Percentiles rank a stretch among this genome's conserved stretches.
phyloP scores from a whole-genome alignment of 73 alveolate species.

The Loxodes magnus region DNA sequence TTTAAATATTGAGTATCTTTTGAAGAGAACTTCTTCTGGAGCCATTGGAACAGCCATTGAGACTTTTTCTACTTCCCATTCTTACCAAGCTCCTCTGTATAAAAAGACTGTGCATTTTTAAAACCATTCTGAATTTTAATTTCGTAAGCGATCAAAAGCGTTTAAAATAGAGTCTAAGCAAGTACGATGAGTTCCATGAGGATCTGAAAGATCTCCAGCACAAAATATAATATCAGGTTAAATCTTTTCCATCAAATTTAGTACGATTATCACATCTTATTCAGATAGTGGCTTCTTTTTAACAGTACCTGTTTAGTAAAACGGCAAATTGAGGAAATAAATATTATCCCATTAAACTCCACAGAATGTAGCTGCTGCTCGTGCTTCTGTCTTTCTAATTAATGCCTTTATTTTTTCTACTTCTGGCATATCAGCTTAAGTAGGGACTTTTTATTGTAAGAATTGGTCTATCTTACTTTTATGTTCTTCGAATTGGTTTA shows the following conservation, averaged over 20 bases:
- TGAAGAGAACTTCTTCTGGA: constrained; percentile 31
- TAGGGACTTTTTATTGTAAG: constrained; percentile 15
- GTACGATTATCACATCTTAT: constrained; percentile 22
- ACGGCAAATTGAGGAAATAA: constrained; percentile 32
- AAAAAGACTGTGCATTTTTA: constrained; percentile 14
- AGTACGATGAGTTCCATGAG: constrained; percentile 47
- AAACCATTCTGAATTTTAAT: constrained; percentile 9
- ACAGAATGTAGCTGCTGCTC: constrained; percentile 27
- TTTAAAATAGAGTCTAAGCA: constrained; percentile 32
- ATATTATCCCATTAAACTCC: constrained; percentile 25
- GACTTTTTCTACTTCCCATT: constrained; percentile 34
- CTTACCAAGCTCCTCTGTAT: constrained; percentile 51
- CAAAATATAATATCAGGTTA: constrained; percentile 32
- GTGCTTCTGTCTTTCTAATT: constrained; percentile 35
- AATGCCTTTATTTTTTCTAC: constrained; percentile 17
- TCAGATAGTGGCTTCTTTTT: constrained; percentile 26
- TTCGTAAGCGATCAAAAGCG: constrained; percentile 12
- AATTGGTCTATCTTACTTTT: constrained; percentile 19
- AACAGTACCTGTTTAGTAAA: constrained; percentile 40
- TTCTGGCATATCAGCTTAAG: constrained; percentile 24
- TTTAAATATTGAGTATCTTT: constrained; percentile 28
- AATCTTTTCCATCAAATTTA: constrained; percentile 10
- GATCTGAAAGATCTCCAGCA: constrained; percentile 49
- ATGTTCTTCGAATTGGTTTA: constrained; percentile 9
- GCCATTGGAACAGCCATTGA: constrained; percentile 37